These are phyloP conservation scores for Arthrobotrys megalospora DNA, from an alignment of 2,329 filamentous ascomycete species.

Conservation along the genomic window DNA sequence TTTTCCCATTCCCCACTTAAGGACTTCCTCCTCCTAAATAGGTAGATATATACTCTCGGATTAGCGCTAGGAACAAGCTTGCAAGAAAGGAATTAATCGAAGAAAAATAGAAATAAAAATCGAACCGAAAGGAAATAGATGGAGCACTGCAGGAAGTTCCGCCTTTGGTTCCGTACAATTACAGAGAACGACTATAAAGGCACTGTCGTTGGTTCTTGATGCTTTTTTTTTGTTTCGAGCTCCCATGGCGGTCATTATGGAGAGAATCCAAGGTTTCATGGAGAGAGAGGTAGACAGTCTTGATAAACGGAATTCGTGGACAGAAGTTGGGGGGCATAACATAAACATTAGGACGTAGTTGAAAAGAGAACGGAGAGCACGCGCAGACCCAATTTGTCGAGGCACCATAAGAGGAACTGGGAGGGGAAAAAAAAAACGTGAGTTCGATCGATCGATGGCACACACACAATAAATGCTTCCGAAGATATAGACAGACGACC, in stretches of 20 bases:
- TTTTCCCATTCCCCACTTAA: background rate
- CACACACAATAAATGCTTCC: background rate
- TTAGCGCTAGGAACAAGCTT: background rate
- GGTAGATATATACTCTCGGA: conserved; percentile 9
- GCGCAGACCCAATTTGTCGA: background rate
- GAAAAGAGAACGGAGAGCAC: background rate
- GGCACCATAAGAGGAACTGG: conserved; percentile 9
- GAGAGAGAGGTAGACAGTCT: too few relatives aligned
- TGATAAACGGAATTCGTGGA: too few relatives aligned
- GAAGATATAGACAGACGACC: conserved; percentile 1
- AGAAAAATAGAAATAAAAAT: conserved; percentile 15
- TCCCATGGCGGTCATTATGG: too few relatives aligned
- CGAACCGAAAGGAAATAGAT: background rate
- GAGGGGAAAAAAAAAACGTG: background rate
- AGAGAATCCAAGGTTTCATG: too few relatives aligned
- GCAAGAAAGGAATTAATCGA: background rate
- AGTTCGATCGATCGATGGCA: background rate
- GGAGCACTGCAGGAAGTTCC: background rate
- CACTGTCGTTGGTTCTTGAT: too few relatives aligned
- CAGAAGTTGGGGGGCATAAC: background rate
- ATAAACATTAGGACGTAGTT: conserved; percentile 8
- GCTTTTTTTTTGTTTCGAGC: too few relatives aligned
- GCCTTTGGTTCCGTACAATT: background rate
- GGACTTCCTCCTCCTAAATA: background rate
- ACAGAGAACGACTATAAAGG: too few relatives aligned